These are phyloP conservation scores for Coniochaeta pulveracea DNA, from an alignment of 2,329 filamentous ascomycete species.

Conservation along the genomic window DNA sequence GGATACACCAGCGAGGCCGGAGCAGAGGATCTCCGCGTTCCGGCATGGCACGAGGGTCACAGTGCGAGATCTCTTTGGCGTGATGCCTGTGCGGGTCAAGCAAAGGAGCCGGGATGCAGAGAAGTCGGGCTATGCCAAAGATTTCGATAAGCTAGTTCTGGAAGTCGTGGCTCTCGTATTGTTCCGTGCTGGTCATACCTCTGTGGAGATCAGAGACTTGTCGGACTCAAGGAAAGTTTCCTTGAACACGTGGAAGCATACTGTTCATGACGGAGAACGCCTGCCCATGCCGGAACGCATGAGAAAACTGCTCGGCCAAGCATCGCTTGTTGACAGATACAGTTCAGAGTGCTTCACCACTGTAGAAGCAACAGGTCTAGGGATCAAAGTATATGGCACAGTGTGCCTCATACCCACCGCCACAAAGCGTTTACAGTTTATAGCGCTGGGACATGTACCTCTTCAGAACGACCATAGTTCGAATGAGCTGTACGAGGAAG, in stretches of 20 bases:
- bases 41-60: slow-evolving; percentile 64
- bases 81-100: slow-evolving; percentile 83
- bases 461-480: slow-evolving; percentile 41
- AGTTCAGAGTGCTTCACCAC: slow-evolving; percentile 54
- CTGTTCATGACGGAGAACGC: slow-evolving; percentile 7
- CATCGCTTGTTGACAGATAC: slow-evolving; percentile 44
- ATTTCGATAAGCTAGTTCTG: slow-evolving; percentile 54
- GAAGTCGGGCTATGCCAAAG: slow-evolving; percentile 39
- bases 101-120: slow-evolving; percentile 50
- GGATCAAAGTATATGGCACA: slow-evolving; percentile 54
- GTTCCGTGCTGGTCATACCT: slow-evolving; percentile 48
- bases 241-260: slow-evolving; percentile 18
- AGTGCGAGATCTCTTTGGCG: slow-evolving; percentile 76
- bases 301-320: slow-evolving; percentile 51
- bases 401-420: slow-evolving; percentile 62
- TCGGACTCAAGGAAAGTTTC: slow-evolving; percentile 22
- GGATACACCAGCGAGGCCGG: slow-evolving; percentile 46
- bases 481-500: slow-evolving; percentile 61
- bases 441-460: slow-evolving; percentile 66
- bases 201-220: slow-evolving; percentile 47
- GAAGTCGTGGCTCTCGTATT: slow-evolving; percentile 56
- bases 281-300: slow-evolving; percentile 16
- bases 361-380: slow-evolving; percentile 52
- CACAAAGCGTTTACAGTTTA: slow-evolving; percentile 65
- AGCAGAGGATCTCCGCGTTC: slow-evolving; percentile 42